Percentiles rank a stretch among this genome's conserved stretches.
These are phyloP conservation scores for Populus hybrid DNA, from an alignment of 441 rosid genomes.

Conservation along the genomic window DNA sequence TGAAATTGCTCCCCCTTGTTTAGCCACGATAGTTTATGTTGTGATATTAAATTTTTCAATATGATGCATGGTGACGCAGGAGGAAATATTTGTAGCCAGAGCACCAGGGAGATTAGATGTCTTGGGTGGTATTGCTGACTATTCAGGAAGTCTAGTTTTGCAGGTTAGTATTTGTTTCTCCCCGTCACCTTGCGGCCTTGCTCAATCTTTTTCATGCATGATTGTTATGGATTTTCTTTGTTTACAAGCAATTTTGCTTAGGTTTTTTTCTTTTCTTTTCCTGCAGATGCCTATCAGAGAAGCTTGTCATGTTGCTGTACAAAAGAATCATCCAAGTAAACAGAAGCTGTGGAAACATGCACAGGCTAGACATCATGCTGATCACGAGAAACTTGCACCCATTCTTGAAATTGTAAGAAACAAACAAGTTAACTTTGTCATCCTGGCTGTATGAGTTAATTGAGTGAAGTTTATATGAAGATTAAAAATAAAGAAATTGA, in stretches of 20 bases:
- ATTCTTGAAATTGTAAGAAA: constrained; percentile 91
- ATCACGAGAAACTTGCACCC: constrained; percentile 74
- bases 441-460: not conserved
- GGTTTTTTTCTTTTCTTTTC: constrained; percentile 5
- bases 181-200: not conserved
- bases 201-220: not conserved
- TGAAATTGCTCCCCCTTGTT: not conserved
- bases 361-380: constrained; percentile 81
- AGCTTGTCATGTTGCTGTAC: constrained; percentile 99
- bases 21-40: not conserved
- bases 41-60: not conserved
- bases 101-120: constrained; percentile 99
- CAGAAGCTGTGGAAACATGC: constrained; percentile 99
- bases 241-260: not conserved
- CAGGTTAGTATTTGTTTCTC: constrained; percentile 48
- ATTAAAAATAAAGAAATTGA: not conserved
- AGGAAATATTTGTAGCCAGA: constrained; percentile 89
- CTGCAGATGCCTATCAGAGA: constrained; percentile 97
- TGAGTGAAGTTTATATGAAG: not conserved
- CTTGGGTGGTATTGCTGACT: constrained; percentile 99
- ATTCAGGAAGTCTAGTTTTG: constrained; percentile 98
- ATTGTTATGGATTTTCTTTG: constrained; percentile 10
- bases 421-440: not conserved
- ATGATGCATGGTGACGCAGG: constrained; percentile 48
- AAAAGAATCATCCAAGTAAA: constrained; percentile 82